Conservation (phyloP, 2,329 filamentous ascomycete species). For the Epichloe uncinata region DNA sequence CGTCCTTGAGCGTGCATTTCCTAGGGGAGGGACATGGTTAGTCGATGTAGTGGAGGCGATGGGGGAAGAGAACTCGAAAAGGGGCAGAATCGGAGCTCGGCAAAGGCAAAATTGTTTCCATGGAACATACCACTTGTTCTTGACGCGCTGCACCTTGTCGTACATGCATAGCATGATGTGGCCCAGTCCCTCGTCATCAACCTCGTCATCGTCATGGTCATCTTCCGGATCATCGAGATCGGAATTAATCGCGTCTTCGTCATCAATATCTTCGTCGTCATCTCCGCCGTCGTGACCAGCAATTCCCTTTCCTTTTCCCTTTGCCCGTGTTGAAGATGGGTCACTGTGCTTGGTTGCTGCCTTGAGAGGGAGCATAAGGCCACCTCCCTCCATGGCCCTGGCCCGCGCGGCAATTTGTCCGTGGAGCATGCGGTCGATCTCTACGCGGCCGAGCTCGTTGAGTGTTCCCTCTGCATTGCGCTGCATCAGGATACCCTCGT, state of each 20-base stretch:
- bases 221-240: constrained; percentile 94
- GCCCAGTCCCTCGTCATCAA: constrained; percentile 69
- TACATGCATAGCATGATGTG: constrained; percentile 99
- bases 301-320: constrained; percentile 18
- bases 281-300: constrained; percentile 50
- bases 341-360: constrained; percentile 30
- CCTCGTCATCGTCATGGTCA: constrained; percentile 67
- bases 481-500: constrained; percentile 46
- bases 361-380: constrained; percentile 60
- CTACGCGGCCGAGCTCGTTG: constrained; percentile 42
- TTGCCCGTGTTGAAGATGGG: constrained; percentile 8
- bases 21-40: constrained; percentile 23
- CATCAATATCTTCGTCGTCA: constrained; percentile 48
- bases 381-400: constrained; percentile 58
- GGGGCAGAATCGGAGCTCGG: not conserved
- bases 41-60: constrained; percentile 1
- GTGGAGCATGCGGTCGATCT: constrained; percentile 58
- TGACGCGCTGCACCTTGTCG: constrained; percentile 96
- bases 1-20: constrained; percentile 98
- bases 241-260: constrained; percentile 96
- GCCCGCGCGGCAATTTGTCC: constrained; percentile 52
- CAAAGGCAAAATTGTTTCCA: not conserved
- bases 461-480: constrained; percentile 39
- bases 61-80: constrained; percentile 7
- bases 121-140: constrained; percentile 79